phyloP scores from a whole-genome alignment of 1,139 yeast genomes.

The Hemisphaericaspora lyxosophila region DNA sequence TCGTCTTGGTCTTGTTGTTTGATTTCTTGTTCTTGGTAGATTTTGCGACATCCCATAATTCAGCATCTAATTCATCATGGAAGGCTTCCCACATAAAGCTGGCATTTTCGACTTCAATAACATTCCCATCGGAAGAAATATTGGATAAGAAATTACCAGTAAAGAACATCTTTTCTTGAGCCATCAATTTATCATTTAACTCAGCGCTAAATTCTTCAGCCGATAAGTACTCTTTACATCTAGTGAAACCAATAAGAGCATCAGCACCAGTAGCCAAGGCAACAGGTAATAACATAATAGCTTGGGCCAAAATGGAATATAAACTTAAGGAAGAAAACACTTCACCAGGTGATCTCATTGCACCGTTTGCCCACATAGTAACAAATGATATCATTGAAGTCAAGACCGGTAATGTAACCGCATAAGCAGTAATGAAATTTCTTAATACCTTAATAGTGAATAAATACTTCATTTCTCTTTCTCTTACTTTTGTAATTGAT shows the following conservation, averaged over 20 bases:
- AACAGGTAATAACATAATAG: constrained; percentile 52
- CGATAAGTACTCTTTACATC: constrained; percentile 45
- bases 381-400: constrained; percentile 44
- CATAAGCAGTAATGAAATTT: constrained; percentile 48
- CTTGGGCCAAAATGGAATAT: constrained; percentile 51
- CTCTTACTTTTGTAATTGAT: constrained; percentile 35
- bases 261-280: constrained; percentile 57
- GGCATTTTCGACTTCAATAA: constrained; percentile 31
- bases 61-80: constrained; percentile 27
- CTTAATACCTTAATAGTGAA: constrained; percentile 46
- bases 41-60: constrained; percentile 27
- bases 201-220: constrained; percentile 37
- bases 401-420: constrained; percentile 44
- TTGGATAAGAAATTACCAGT: constrained; percentile 20
- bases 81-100: constrained; percentile 38
- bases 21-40: constrained; percentile 18
- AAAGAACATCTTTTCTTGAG: constrained; percentile 18
- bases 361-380: constrained; percentile 42
- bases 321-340: constrained; percentile 53
- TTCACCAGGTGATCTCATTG: constrained; percentile 40
- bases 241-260: constrained; percentile 50
- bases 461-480: constrained; percentile 40
- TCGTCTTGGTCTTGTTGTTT: constrained; percentile 11
- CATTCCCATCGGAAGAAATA: constrained; percentile 12
- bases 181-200: constrained; percentile 19